phyloP scores from a whole-genome alignment of 2,329 filamentous ascomycete species.

The Didymella pomorum region DNA sequence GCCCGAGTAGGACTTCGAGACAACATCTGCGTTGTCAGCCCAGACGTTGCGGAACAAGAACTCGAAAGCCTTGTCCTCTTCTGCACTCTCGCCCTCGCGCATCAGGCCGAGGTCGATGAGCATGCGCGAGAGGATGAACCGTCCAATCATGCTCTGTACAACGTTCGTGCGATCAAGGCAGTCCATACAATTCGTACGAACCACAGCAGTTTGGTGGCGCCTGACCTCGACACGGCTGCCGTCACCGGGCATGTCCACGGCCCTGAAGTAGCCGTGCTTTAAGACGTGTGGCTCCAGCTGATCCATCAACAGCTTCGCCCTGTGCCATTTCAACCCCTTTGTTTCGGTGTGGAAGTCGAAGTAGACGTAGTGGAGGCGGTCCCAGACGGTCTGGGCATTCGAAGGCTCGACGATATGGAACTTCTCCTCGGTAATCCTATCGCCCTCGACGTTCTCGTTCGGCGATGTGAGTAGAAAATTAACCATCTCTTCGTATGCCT shows the following conservation, averaged over 20 bases:
- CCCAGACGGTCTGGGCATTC: conserved; percentile 70
- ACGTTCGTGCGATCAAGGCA: conserved; percentile 98
- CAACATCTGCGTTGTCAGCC: conserved; percentile 97
- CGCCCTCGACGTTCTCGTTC: conserved; percentile 69
- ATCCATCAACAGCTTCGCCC: conserved; percentile 85
- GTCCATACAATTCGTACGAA: conserved; percentile 99
- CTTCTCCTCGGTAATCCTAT: conserved; percentile 76
- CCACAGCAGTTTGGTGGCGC: conserved; percentile 83
- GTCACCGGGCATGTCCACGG: conserved; percentile 81
- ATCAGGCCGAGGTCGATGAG: conserved; percentile 85
- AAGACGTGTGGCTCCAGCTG: conserved; percentile 78
- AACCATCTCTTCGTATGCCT: conserved; percentile 91
- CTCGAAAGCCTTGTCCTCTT: conserved; percentile 83
- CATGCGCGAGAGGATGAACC: conserved; percentile 87
- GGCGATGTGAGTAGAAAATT: conserved; percentile 75
- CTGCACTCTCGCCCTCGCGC: conserved; percentile 76
- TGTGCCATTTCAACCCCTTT: conserved; percentile 92
- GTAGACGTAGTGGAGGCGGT: conserved; percentile 93
- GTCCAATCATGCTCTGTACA: conserved; percentile 94
- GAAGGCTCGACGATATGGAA: conserved; percentile 77
- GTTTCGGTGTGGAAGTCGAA: conserved; percentile 99
- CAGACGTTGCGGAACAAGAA: conserved; percentile 94
- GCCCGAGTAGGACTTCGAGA: conserved; percentile 90
- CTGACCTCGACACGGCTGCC: conserved; percentile 80
- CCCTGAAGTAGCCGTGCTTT: conserved; percentile 90